Percentiles rank a stretch among this genome's conserved stretches.
Conservation (phyloP, 345 rosid genomes). For the Cardamine chenopodiifolia region DNA sequence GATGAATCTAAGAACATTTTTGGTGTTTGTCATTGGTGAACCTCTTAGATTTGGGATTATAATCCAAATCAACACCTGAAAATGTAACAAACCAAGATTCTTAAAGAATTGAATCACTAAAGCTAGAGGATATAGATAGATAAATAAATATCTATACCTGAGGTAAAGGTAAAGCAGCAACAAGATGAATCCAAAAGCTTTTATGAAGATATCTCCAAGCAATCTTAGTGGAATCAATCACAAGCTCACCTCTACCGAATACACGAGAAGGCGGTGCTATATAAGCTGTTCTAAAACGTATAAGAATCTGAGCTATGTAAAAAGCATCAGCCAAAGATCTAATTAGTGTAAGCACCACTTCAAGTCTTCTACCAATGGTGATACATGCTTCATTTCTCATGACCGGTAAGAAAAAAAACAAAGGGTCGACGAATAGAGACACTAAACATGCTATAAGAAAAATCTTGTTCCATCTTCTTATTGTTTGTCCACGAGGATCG, state of each 20-base stretch:
- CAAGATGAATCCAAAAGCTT: conserved; percentile 69
- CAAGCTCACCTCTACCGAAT: conserved; percentile 90
- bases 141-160: conserved; percentile 58
- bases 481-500: conserved; percentile 72
- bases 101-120: not conserved
- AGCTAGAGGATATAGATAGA: not conserved
- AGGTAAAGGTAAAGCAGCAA: conserved; percentile 90
- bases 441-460: conserved; percentile 70
- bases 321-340: conserved; percentile 79
- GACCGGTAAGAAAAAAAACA: conserved; percentile 71
- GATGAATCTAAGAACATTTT: conserved; percentile 79
- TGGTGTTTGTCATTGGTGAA: conserved; percentile 78
- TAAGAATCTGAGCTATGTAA: conserved; percentile 65
- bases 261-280: conserved; percentile 90
- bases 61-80: conserved; percentile 82
- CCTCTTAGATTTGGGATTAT: conserved; percentile 72
- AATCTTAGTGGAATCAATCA: conserved; percentile 65
- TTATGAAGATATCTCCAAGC: conserved; percentile 58
- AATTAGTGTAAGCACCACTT: conserved; percentile 59
- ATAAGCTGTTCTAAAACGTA: conserved; percentile 76
- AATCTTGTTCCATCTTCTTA: conserved; percentile 72
- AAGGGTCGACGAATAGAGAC: conserved; percentile 82
- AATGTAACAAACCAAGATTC: conserved; percentile 13
- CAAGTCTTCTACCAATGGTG: conserved; percentile 56
- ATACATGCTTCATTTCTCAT: conserved; percentile 61